Conservation (phyloP, 352 stramenopile genomes). For the Pythium aphanidermatum region DNA sequence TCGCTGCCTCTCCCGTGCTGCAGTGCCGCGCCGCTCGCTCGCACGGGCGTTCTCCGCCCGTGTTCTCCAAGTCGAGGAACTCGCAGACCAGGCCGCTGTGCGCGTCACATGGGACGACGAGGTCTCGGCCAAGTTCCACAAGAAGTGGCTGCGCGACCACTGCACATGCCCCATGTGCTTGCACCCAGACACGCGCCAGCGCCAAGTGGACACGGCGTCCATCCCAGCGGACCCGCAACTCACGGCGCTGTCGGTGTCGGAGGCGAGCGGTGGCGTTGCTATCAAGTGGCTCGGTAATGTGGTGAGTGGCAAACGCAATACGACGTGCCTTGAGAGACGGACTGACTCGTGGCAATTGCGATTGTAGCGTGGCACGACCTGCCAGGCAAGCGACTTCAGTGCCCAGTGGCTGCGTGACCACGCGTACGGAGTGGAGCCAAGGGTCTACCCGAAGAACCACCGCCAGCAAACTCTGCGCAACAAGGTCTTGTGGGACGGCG, state of each 20-base stretch:
- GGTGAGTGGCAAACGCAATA: too few species aligned
- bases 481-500: conserved; percentile 46
- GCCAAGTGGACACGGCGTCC: conserved; percentile 73
- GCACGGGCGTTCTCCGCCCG: too few species aligned
- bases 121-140: conserved; percentile 74
- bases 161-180: conserved; percentile 60
- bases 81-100: conserved; percentile 43
- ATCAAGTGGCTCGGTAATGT: conserved; percentile 60
- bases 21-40: too few species aligned
- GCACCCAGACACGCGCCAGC: conserved; percentile 68
- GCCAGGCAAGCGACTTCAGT: conserved; percentile 57
- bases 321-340: too few species aligned
- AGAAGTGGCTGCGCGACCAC: conserved; percentile 82
- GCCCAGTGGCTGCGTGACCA: conserved; percentile 70
- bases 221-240: conserved; percentile 51
- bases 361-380: conserved; percentile 42
- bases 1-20: too few species aligned
- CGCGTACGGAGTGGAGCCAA: conserved; percentile 45
- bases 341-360: neutral
- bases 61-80: conserved; percentile 32
- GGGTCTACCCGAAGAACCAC: conserved; percentile 45
- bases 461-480: conserved; percentile 46
- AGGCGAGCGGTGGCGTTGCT: conserved; percentile 24
- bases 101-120: conserved; percentile 72
- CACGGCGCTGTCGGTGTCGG: conserved; percentile 26